These are phyloP conservation scores for Cynara cardunculus DNA, from an alignment of 129 eudicot genomes.

Conservation along the genomic window DNA sequence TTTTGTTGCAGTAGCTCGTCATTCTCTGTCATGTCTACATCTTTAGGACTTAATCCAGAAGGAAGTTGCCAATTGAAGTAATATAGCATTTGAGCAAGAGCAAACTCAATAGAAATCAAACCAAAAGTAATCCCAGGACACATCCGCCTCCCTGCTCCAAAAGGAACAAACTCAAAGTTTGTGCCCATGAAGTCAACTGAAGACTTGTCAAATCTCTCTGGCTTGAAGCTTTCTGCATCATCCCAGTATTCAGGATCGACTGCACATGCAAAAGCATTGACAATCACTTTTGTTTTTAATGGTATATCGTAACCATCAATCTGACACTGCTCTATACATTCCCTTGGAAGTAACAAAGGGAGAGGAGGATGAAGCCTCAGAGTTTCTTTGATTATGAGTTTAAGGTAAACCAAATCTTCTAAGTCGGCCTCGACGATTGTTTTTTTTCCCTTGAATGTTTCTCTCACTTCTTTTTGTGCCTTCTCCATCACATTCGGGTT, in stretches of 20 bases:
- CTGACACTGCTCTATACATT: constrained; percentile 18
- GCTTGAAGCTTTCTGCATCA: constrained; percentile 17
- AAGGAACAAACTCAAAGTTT: constrained; percentile 7
- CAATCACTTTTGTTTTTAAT: constrained; percentile 6
- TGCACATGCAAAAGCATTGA: constrained; percentile 18
- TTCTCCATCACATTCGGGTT: constrained; percentile 13
- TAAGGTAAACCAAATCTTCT: constrained; percentile 2
- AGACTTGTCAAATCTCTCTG: constrained; percentile 15
- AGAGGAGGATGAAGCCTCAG: not conserved
- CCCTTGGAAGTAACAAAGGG: constrained; percentile 26
- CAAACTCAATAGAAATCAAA: constrained; percentile 2
- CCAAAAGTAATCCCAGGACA: constrained; percentile 5
- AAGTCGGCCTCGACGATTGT: not conserved
- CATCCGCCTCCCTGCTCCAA: constrained; percentile 7
- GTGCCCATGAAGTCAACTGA: constrained; percentile 11
- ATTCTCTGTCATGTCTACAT: constrained; percentile 9
- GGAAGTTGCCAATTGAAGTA: constrained; percentile 21
- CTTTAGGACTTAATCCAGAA: constrained; percentile 5
- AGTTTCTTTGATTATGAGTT: constrained; percentile 8
- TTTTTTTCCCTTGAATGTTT: constrained; percentile 9
- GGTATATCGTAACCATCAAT: constrained; percentile 23
- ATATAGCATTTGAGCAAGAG: constrained; percentile 12
- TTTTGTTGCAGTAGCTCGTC: not conserved
- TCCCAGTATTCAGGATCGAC: constrained; percentile 23
- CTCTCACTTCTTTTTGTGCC: constrained; percentile 16